Evolutionary conservation across 371 early-diverging fungal species (phyloP), one percentile per base, ranked within the genome.

Genomic region (Apophysomyces trapeziformis): DNA sequence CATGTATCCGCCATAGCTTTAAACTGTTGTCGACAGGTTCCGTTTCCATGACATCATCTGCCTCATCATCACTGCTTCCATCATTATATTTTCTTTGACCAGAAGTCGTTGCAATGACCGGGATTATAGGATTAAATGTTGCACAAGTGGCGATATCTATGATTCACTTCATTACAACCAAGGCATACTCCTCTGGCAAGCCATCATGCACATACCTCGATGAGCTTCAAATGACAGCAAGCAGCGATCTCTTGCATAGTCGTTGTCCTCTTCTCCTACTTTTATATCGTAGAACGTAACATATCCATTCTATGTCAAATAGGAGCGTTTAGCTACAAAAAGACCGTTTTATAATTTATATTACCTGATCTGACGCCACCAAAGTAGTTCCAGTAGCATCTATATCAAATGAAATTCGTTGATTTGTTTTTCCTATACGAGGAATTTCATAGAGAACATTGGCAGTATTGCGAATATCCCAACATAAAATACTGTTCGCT

Each of bases 401-500:
- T 0, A 92, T 62, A 66, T 89, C 89, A 76, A 92, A 92, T 4
- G 71, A 57, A n/a, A 90, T 72, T 16, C 92, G 76, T 68, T 92
- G 92, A 65, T 90, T 92, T 18, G 88, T 85, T 43, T 78, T 80
- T 0, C 87, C 87, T 9, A 73, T 69, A 7, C 92, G 71, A 12
- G 79, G 74, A 11, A 87, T 63, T 13, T 78, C 73, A 59, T 74
- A 82, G 36, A 90, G 59, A 0, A 86, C 71, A 21, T 87, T 78
- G 7, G 84, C 86, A 7, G 90, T 84, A 54, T 90, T 82, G 8
- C 92, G 83, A 43, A 90, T 85, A 76, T 92, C 92, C 91, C 92
- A 90, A 63, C 88, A 89, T 1, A 76, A 67, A 14, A 92, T 85
- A 12, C 21, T 59, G 37, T 87, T 66, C 6, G 84, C 68, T 56